These are phyloP conservation scores for Psophocarpus tetragonolobus DNA, from an alignment of 306 rosid species.

Conservation along the genomic window DNA sequence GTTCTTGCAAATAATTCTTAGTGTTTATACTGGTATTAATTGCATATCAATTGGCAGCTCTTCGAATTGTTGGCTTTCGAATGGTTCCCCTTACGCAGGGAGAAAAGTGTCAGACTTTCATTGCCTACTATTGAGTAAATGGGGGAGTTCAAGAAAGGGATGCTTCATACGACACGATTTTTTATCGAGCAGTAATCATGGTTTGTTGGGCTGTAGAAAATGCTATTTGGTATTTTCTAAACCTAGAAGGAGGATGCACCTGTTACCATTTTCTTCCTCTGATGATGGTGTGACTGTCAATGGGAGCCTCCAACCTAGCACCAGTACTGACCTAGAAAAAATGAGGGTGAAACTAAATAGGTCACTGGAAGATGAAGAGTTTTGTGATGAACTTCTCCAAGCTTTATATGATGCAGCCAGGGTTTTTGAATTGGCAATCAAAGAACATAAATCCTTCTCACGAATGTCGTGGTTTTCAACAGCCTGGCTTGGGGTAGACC, in stretches of 20 bases:
- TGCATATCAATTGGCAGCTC: conserved; percentile 38
- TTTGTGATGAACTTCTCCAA: conserved; percentile 79
- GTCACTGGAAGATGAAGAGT: conserved; percentile 66
- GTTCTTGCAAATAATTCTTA: neutral
- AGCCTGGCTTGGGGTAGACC: conserved; percentile 90
- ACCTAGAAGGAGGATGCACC: conserved; percentile 42
- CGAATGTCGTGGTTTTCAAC: conserved; percentile 73
- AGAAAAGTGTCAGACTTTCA: conserved; percentile 52
- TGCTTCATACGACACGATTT: conserved; percentile 50
- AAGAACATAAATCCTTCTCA: conserved; percentile 65
- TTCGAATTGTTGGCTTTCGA: conserved; percentile 35
- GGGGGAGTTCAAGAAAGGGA: conserved; percentile 72
- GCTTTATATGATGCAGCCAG: conserved; percentile 87
- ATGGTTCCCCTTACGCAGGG: conserved; percentile 39
- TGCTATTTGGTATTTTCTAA: conserved; percentile 47
- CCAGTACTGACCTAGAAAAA: conserved; percentile 66
- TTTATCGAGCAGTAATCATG: conserved; percentile 39
- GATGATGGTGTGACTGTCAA: conserved; percentile 84
- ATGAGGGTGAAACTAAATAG: conserved; percentile 68
- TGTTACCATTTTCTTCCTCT: conserved; percentile 56
- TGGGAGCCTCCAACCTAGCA: conserved; percentile 70
- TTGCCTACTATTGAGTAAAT: conserved; percentile 48
- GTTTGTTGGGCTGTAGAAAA: conserved; percentile 44
- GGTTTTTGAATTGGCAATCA: conserved; percentile 85
- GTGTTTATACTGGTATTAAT: conserved; percentile 10